A percentile compares a stretch with the other conserved stretches of the same genome.
Conservation (phyloP, 441 rosid species). For the Syzygium syzygioides region DNA sequence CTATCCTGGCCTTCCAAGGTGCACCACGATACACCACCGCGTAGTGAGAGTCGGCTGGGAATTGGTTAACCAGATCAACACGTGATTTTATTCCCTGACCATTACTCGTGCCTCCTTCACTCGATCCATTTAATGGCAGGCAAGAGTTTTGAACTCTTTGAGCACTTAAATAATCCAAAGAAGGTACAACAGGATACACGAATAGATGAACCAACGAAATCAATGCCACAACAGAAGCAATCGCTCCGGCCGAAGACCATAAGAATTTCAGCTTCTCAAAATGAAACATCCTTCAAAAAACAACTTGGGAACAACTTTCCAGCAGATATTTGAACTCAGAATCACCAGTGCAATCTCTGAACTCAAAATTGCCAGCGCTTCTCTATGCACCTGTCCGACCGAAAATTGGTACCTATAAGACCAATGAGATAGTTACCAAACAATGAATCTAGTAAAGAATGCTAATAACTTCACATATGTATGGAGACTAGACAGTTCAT, state of each 20-base stretch:
- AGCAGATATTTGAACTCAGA: neutral
- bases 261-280: slow-evolving; percentile 59
- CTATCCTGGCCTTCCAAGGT: slow-evolving; percentile 84
- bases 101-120: slow-evolving; percentile 15
- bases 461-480: neutral
- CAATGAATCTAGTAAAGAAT: neutral
- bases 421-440: neutral
- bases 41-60: slow-evolving; percentile 63
- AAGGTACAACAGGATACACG: slow-evolving; percentile 66
- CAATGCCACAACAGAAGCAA: slow-evolving; percentile 49
- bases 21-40: slow-evolving; percentile 72
- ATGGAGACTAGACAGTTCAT: neutral
- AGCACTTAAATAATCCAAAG: slow-evolving; percentile 42
- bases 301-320: neutral
- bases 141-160: slow-evolving; percentile 43
- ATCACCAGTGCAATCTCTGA: neutral
- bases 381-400: neutral
- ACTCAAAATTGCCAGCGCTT: neutral
- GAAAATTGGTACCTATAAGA: neutral
- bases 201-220: slow-evolving; percentile 70
- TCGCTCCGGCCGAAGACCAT: slow-evolving; percentile 58
- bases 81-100: slow-evolving; percentile 15
- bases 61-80: slow-evolving; percentile 41
- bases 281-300: slow-evolving; percentile 32
- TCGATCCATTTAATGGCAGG: slow-evolving; percentile 36